Base-by-base conservation (phyloP, 2,329 filamentous ascomycete species). In the Colletotrichum coccodes region DNA sequence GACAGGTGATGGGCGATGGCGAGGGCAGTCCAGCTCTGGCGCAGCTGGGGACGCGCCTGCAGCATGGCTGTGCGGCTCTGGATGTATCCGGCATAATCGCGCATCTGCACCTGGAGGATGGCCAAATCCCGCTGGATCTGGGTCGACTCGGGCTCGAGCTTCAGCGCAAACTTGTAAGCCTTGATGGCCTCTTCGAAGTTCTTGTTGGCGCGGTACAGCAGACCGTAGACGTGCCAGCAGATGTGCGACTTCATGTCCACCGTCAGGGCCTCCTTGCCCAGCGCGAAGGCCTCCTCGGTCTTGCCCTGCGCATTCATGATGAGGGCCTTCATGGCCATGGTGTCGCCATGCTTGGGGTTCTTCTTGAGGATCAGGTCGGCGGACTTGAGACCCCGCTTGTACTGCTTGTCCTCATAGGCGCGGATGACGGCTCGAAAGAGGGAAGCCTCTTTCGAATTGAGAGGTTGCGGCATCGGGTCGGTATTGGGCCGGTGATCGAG, bases 181-280 rank as follows among this genome's bases (percentile, higher is more conserved):
- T 98, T 98, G 84, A 98, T 98, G 11, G 97, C 95, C 83, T 98
- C 96, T 80, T 98, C 96, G 75, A 97, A 98, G 82, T 99, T 98
- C 87, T 98, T 98, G 78, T 93, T 92, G 56, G 94, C 92, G 59
- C 95, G 91, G 83, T 97, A 98, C 58, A 99, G 87, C 73, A 99
- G 83, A 36, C 97, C 96, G 80, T 98, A 99, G 70, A 99, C 96
- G 81, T 99, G 97, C 96, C 96, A 99, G 86, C 95, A 98, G 76
- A 99, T 95, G 82, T 98, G 95, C 76, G 95, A 98, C 85, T 97
- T 98, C 95, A 99, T 98, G 80, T 98, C 95, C 76, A 95, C 94
- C 73, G 92, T 94, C 75, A 99, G 86, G 38, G 97, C 96, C 73
- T 94, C 89, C 83, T 98, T 99, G 76, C 93, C 95, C 68, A 99